Evolutionary conservation across 2,329 filamentous ascomycete species (phyloP), one percentile per base, ranked within the genome.

Genomic region (Gnomoniopsis smithogilvyi): DNA sequence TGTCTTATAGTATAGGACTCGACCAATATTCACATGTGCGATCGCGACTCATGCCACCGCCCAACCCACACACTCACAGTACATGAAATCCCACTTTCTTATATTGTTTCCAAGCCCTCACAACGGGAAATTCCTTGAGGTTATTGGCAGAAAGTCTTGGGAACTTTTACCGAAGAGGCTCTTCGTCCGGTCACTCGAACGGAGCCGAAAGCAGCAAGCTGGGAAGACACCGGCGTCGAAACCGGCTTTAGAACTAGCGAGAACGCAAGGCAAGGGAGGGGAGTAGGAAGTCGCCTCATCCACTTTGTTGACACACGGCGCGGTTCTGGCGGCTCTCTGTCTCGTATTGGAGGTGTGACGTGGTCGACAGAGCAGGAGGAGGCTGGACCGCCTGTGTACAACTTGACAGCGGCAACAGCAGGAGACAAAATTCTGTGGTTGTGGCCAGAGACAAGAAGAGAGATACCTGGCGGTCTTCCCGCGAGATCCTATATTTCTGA

Each of bases 41-140:
- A 51, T 46, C 30, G 41, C 47, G 41, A 56, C 48, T 53, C 51
- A 61, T 59, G 51, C 56, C 51, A 47, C 59, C 48, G 48, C 51
- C 48, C 38, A 33, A 22, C 19, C 36, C 38, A 49, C 43, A 51
- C 22, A 22, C 33, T 30, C 47, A 10, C 51, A 51, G 47, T 54
- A 47, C 55, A 49, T 57, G 46, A 53, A 12, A 50, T 55, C 49
- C 55, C 59, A 43, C 43, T 51, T 22, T 34, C 51, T 52, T 46
- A 26, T 36, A 33, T 54, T 11, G 10, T 24, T 7, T 38, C 41
- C 17, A n/a, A 41, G 17, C 33, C 43, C 17, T 26, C 30, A 48
- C 26, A 19, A 19, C 43, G 26, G 30, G 19, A 8, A 15, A 26
- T 30, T 10, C n/a, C 24, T 46, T 33, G 21, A 54, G 17, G 19